phyloP scores from a whole-genome alignment of 1,284 basidiomycete species.

The Xanthoconium separans region DNA sequence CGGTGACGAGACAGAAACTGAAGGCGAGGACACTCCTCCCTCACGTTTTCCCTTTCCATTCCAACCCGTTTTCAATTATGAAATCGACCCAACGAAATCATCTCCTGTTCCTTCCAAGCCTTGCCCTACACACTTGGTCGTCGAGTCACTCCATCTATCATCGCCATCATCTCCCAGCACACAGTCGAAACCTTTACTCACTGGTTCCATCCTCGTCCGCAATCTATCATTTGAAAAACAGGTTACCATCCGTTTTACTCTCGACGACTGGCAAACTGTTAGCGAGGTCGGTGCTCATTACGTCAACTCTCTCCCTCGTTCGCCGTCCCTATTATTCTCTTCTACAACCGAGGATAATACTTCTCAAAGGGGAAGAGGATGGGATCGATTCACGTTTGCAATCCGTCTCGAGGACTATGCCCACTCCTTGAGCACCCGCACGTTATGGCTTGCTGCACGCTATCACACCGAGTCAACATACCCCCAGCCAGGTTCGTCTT shows the following conservation, averaged over 20 bases:
- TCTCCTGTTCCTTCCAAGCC: constrained; percentile 44
- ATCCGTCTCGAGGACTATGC: constrained; percentile 79
- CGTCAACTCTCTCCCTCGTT: constrained; percentile 50
- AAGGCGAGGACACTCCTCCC: constrained; percentile 44
- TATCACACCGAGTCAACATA: constrained; percentile 42
- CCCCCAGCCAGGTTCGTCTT: constrained; percentile 43
- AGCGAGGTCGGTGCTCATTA: constrained; percentile 79
- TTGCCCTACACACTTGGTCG: constrained; percentile 39
- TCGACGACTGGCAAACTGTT: constrained; percentile 93
- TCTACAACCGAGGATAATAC: constrained; percentile 28
- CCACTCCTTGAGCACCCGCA: constrained; percentile 60
- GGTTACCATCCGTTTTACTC: constrained; percentile 85
- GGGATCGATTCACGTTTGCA: constrained; percentile 60
- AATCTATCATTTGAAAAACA: constrained; percentile 89
- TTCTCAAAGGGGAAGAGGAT: constrained; percentile 28
- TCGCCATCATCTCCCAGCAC: no score
- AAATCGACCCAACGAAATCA: constrained; percentile 42
- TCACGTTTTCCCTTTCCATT: constrained; percentile 39
- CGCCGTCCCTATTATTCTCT: constrained; percentile 42
- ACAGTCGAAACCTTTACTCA: no score
- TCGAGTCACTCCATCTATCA: constrained; percentile 49
- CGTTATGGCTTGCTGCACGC: constrained; percentile 64
- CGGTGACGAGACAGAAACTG: constrained; percentile 78
- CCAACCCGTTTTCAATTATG: constrained; percentile 50
- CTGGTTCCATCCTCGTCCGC: constrained; percentile 76